phyloP scores from a whole-genome alignment of 129 eudicot species.

The Flaveria sonorensis region DNA sequence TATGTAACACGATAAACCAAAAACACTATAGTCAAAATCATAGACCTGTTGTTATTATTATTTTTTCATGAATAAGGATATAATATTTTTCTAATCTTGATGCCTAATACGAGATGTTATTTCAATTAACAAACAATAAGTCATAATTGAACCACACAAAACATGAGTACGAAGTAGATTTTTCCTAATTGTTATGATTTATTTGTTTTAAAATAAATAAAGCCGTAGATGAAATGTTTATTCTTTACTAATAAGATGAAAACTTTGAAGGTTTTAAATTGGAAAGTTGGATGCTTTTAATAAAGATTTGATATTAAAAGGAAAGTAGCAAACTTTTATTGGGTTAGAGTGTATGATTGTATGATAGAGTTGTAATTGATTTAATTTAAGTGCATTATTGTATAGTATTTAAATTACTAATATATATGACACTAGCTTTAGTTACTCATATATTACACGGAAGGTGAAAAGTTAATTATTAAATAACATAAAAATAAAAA shows the following conservation, averaged over 20 bases:
- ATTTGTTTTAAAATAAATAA: not conserved
- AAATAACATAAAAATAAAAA: too few relatives aligned
- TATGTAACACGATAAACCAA: too few relatives aligned
- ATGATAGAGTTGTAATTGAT: too few relatives aligned
- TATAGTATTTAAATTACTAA: too few relatives aligned
- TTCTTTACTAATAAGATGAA: not conserved
- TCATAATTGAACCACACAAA: not conserved
- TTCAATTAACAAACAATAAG: not conserved
- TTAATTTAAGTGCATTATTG: too few relatives aligned
- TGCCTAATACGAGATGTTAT: not conserved
- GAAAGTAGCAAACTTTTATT: not conserved
- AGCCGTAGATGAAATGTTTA: not conserved
- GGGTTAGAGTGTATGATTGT: too few relatives aligned
- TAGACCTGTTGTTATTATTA: not conserved
- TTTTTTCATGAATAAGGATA: not conserved
- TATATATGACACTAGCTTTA: too few relatives aligned
- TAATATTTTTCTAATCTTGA: not conserved
- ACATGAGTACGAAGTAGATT: not conserved
- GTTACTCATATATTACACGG: too few relatives aligned
- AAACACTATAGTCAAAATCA: too few relatives aligned
- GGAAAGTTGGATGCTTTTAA: not conserved
- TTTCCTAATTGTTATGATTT: not conserved
- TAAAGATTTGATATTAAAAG: not conserved
- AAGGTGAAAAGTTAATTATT: too few relatives aligned
- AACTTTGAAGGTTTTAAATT: not conserved